Conservation (phyloP, 2,329 filamentous ascomycete species). For the Phaeomoniella chlamydospora region DNA sequence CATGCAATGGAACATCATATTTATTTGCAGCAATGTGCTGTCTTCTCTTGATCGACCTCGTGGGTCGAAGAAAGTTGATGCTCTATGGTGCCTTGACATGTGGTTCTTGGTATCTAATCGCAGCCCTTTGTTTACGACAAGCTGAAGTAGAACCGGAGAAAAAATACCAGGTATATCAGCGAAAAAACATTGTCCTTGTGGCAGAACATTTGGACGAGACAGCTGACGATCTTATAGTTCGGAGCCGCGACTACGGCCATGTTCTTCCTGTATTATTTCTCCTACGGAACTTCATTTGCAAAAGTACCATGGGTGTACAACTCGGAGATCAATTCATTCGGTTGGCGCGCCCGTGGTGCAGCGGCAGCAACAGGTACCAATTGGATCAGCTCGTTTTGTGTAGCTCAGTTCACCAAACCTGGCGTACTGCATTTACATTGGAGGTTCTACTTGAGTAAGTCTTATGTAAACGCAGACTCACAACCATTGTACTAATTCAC, state of each 20-base stretch:
- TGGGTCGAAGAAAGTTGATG: constrained; percentile 45
- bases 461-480: too few relatives aligned
- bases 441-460: constrained; percentile 1
- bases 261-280: constrained; percentile 19
- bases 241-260: constrained; percentile 7
- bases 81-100: constrained; percentile 40
- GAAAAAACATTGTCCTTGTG: too few relatives aligned
- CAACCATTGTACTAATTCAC: too few relatives aligned
- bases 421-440: neutral
- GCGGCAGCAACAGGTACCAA: constrained; percentile 34
- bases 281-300: constrained; percentile 19
- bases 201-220: too few relatives aligned
- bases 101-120: constrained; percentile 35
- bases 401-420: constrained; percentile 18
- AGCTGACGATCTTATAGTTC: too few relatives aligned
- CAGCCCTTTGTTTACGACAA: constrained; percentile 34
- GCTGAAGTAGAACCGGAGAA: too few relatives aligned
- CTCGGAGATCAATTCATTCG: constrained; percentile 34
- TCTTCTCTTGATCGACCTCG: constrained; percentile 33
- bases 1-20: constrained; percentile 36
- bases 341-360: constrained; percentile 34
- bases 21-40: constrained; percentile 32
- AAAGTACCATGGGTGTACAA: constrained; percentile 17
- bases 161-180: too few relatives aligned
- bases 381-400: too few relatives aligned